phyloP scores from a whole-genome alignment of 2,329 filamentous ascomycete species.

The Blumeria hordei region DNA sequence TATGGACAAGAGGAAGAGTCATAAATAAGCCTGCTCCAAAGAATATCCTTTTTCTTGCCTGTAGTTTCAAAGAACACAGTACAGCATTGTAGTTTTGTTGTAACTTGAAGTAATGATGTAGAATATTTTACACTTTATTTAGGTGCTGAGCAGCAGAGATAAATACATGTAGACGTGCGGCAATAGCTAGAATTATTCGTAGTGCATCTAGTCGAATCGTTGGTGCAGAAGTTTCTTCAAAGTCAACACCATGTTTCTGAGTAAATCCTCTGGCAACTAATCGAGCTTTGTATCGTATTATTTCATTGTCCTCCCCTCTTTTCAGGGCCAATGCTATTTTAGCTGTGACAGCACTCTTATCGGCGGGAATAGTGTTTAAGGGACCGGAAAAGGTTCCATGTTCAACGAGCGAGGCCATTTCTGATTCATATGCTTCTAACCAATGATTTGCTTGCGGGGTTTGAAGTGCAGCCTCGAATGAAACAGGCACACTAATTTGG shows the following conservation, averaged over 20 bases:
- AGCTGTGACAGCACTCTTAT: background rate
- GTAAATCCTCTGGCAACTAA: slow-evolving; percentile 1
- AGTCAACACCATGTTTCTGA: background rate
- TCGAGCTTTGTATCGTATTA: background rate
- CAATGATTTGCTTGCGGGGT: background rate
- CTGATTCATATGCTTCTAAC: background rate
- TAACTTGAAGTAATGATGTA: too few relatives aligned
- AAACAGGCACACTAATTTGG: background rate
- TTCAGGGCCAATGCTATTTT: background rate
- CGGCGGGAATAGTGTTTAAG: background rate
- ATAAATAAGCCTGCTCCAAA: background rate
- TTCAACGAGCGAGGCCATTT: background rate
- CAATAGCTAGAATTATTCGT: background rate
- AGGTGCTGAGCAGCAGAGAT: too few relatives aligned
- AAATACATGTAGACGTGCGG: too few relatives aligned
- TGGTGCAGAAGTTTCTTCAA: background rate
- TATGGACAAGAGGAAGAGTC: background rate
- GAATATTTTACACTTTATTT: too few relatives aligned
- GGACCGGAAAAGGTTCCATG: background rate
- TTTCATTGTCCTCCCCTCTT: background rate
- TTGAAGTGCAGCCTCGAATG: background rate
- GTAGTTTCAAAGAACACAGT: background rate
- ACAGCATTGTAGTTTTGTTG: too few relatives aligned
- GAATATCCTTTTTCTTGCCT: background rate
- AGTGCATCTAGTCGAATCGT: background rate